Conservation (phyloP, 768 basidiomycete species). For the Hebeloma cylindrosporum region DNA sequence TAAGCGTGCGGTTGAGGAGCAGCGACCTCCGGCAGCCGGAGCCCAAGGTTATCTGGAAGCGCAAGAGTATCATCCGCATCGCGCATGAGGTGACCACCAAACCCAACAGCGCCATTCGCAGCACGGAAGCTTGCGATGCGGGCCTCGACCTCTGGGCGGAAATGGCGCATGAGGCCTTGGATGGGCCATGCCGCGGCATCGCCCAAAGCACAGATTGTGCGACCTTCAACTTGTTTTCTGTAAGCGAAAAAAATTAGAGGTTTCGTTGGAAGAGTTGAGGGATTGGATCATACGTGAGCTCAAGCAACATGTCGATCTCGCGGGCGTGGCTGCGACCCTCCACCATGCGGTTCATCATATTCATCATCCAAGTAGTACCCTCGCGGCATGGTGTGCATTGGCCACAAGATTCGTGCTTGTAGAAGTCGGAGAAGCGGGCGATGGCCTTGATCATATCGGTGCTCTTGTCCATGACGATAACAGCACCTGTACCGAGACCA, state of each 20-base stretch:
- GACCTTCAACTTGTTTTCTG: conserved; percentile 95
- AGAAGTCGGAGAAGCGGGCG: conserved; percentile 94
- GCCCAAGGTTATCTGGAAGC: conserved; percentile 73
- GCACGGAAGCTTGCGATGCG: conserved; percentile 80
- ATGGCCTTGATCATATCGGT: conserved; percentile 95
- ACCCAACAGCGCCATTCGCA: conserved; percentile 78
- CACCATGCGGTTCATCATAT: conserved; percentile 98
- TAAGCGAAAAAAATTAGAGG: conserved; percentile 8
- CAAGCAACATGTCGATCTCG: conserved; percentile 98
- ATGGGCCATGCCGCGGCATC: conserved; percentile 99
- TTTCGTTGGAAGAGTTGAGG: neutral
- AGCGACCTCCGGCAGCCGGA: conserved; percentile 38
- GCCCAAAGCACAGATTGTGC: conserved; percentile 95
- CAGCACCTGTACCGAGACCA: conserved; percentile 97
- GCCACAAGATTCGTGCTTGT: conserved; percentile 98
- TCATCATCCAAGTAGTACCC: conserved; percentile 99
- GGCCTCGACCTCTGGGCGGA: conserved; percentile 92
- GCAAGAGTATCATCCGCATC: conserved; percentile 71
- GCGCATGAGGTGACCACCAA: conserved; percentile 77
- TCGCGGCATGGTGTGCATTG: conserved; percentile 95
- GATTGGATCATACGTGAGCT: conserved; percentile 69
- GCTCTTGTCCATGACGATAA: conserved; percentile 98
- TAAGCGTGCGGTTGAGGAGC: conserved; percentile 7
- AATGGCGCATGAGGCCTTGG: conserved; percentile 96
- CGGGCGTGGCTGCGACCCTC: conserved; percentile 87